Base-by-base conservation (phyloP, 768 basidiomycete genomes). In the Xerocomellus chrysenteron region DNA sequence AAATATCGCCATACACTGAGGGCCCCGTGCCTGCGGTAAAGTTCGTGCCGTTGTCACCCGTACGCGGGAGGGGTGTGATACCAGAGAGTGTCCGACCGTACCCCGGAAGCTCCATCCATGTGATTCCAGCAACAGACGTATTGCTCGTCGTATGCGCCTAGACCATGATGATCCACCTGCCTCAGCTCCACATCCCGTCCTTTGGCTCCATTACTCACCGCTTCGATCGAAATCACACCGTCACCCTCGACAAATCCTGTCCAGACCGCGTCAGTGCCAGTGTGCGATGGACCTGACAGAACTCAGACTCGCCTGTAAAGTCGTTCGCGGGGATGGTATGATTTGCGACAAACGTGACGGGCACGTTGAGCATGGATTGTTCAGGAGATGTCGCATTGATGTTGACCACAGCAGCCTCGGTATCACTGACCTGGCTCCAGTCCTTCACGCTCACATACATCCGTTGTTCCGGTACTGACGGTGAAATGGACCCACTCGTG, bases 161-260 rank as follows among this genome's bases (percentile, higher is more conserved):
- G 24, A 36, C 5, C 40, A 3, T 5, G n/a, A 39, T 28, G 28
- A 28, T 28, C 14, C 39, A 19, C 26, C 16, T 19, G 40, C 11
- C n/a, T 21, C 26, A 17, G 6, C n/a, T 39, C 36, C 12, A 32
- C 26, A 17, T 21, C 39, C 24, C 21, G 40, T 17, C 16, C 16
- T 19, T 26, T 13, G 7, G 12, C 33, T 17, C 11, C 14, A 30
- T 40, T n/a, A 47, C 57, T 55, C 48, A 53, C 82, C 37, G 86
- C 87, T 62, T 90, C 86, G 30, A 88, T 85, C 1, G 83, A 82
- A 40, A 89, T 75, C 19, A 78, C 81, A 13, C 86, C 85, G 43
- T 82, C 77, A 21, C 79, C 82, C 59, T 88, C 85, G 26, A 89
- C 79, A 59, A 86, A 40, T 40, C 39, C 44, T 35, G 41, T 35